These are phyloP conservation scores for Cadophora sp. DNA, from an alignment of 2,329 filamentous ascomycete species.

Conservation along the genomic window DNA sequence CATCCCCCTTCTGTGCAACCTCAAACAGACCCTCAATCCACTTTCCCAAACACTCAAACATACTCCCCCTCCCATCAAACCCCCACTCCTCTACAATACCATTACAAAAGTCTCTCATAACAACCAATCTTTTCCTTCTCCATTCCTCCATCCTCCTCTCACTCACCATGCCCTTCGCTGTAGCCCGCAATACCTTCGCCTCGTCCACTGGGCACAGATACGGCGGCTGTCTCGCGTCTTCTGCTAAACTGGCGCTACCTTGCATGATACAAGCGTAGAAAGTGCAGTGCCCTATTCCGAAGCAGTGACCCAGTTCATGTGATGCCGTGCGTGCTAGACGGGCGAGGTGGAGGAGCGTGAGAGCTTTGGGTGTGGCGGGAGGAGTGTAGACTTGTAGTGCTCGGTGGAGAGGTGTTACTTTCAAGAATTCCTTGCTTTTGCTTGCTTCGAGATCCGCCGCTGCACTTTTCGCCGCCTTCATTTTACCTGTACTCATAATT, in stretches of 20 bases:
- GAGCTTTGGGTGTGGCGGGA: slow-evolving; percentile 21
- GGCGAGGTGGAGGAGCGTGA: slow-evolving; percentile 48
- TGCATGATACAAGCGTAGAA: slow-evolving; percentile 73
- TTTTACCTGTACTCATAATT: background rate
- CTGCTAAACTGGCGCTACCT: slow-evolving; percentile 59
- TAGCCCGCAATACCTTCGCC: slow-evolving; percentile 54
- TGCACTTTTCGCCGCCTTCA: background rate
- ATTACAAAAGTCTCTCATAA: slow-evolving; percentile 44
- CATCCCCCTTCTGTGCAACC: background rate
- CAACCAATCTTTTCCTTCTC: slow-evolving; percentile 48
- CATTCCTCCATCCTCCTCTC: slow-evolving; percentile 33
- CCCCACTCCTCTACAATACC: slow-evolving; percentile 15
- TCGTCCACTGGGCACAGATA: slow-evolving; percentile 67
- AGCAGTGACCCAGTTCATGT: slow-evolving; percentile 73
- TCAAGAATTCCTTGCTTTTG: background rate
- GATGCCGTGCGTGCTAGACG: slow-evolving; percentile 62
- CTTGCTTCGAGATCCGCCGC: background rate
- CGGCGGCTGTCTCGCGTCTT: slow-evolving; percentile 67
- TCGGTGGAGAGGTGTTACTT: slow-evolving; percentile 42
- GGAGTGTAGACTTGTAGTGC: slow-evolving; percentile 43
- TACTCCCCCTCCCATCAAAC: background rate
- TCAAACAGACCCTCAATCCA: background rate
- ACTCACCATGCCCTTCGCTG: slow-evolving; percentile 38
- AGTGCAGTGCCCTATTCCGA: slow-evolving; percentile 69
- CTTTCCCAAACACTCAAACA: slow-evolving; percentile 5